A percentile compares a stretch with the other conserved stretches of the same genome.
Conservation (phyloP, 352 stramenopile species). For the Pythium insidiosum region DNA sequence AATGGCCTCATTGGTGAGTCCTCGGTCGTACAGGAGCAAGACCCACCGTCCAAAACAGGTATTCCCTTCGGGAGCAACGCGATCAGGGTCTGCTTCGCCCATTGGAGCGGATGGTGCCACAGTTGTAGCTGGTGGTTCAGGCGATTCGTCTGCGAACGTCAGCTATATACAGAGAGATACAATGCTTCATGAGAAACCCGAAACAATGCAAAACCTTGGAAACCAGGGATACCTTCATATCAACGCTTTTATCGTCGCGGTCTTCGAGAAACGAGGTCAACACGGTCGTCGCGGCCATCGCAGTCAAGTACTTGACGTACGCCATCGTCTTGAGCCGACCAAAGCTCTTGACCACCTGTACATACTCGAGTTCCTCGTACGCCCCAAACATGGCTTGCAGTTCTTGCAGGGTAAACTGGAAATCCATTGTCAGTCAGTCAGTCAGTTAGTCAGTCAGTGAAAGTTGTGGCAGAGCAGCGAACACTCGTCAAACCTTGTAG, state of each 20-base stretch:
- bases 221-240: constrained; percentile 6
- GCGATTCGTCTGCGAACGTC: background rate
- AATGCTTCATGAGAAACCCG: too few relatives aligned
- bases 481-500: constrained; percentile 32
- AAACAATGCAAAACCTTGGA: background rate
- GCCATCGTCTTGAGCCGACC: constrained; percentile 82
- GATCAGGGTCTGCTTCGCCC: background rate
- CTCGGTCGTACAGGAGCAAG: constrained; percentile 58
- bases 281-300: constrained; percentile 3
- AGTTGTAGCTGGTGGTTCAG: background rate
- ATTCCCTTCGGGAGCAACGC: too few relatives aligned
- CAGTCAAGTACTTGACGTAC: constrained; percentile 63
- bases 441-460: background rate
- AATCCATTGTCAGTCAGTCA: too few relatives aligned
- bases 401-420: constrained; percentile 73
- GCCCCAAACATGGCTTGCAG: constrained; percentile 76
- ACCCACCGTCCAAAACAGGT: constrained; percentile 38
- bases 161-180: too few relatives aligned
- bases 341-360: constrained; percentile 66
- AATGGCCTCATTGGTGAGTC: constrained; percentile 49
- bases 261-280: constrained; percentile 15
- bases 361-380: constrained; percentile 67
- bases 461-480: background rate
- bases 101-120: background rate
- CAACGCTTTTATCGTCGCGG: too few relatives aligned